Base-by-base conservation (phyloP, 2,329 filamentous ascomycete genomes). In the Capronia americana region DNA sequence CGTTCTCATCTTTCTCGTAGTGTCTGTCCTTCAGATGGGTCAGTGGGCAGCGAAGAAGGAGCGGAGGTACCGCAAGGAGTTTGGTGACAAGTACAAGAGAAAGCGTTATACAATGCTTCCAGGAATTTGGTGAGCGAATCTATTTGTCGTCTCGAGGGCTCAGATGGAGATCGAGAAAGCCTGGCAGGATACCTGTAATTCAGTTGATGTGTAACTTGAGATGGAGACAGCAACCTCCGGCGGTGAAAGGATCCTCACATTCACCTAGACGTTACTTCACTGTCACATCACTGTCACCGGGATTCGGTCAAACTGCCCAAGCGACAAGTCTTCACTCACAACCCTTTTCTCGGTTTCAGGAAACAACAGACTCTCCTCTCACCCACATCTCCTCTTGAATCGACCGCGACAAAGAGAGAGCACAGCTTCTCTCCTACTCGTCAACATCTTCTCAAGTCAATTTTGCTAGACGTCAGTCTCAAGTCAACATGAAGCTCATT, bases 21-120 rank as follows among this genome's bases (percentile, higher is more conserved):
- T 92, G 59, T 92, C 92, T 38, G 86, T 84, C 17, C 84, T 81
- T 26, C 92, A 93, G 80, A 98, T 99, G 95, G 87, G 86, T 64
- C 78, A 83, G 60, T 99, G 95, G 95, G 94, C 90, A 46, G 87
- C 86, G 80, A 94, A 92, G 84, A 98, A 97, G 86, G 95, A 99
- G 85, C 87, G 84, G 76, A 88, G 92, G 64, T 95, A 97, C 78
- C 88, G 95, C 74, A 90, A 90, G 79, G 92, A 97, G 78, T 97
- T 98, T 79, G 91, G 91, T 48, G 91, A 93, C 77, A 91, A 90
- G 80, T 99, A 99, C 82, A 93, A 94, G 89, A 93, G 90, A 84
- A 98, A 99, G 92, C 87, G 87, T 75, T 94, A 85, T 76, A 88
- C 87, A 67, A 90, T 97, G 80, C 79, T 97, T 65, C 92, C 95